Evolutionary conservation across 257 asterid species (phyloP).

Genomic region (Gentiana macrophylla): DNA sequence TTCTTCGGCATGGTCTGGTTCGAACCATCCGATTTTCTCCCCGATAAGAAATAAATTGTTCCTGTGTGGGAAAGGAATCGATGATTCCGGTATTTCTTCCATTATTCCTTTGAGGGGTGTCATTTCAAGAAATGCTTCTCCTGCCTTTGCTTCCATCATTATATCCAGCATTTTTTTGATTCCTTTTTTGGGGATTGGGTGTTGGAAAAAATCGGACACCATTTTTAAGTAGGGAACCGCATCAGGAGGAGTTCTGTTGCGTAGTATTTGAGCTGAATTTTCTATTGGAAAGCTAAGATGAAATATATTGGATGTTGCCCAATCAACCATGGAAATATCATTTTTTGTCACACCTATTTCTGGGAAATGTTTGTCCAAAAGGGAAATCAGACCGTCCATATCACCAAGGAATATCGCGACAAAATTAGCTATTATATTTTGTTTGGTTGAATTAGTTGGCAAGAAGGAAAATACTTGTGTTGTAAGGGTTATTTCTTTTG

Average conservation of each 20-base stretch:
- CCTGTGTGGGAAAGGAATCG: conserved; percentile 43
- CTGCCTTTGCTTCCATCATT: conserved; percentile 11
- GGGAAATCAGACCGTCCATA: not conserved
- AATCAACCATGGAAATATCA: conserved; percentile 22
- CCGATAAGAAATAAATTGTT: conserved; percentile 42
- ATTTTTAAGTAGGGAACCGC: conserved; percentile 32
- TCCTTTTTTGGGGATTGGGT: conserved; percentile 22
- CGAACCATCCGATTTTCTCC: conserved; percentile 8
- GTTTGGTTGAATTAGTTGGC: not conserved
- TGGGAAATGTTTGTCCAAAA: conserved; percentile 21
- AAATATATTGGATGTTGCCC: conserved; percentile 39
- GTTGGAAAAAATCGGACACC: conserved; percentile 33
- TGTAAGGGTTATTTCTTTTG: conserved; percentile 24
- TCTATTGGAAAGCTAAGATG: conserved; percentile 14
- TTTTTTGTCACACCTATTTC: conserved; percentile 24
- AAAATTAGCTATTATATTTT: conserved; percentile 16
- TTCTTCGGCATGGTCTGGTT: conserved; percentile 12
- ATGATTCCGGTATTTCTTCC: conserved; percentile 22
- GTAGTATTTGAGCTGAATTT: conserved; percentile 3
- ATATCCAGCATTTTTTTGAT: conserved; percentile 12
- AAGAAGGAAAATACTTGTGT: conserved; percentile 20
- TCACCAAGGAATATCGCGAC: conserved; percentile 31
- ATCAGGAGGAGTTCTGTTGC: conserved; percentile 19
- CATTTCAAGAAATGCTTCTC: conserved; percentile 20
- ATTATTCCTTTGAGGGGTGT: conserved; percentile 50